Conservation (phyloP, 2,329 filamentous ascomycete genomes). For the Colletotrichum acutatum region DNA sequence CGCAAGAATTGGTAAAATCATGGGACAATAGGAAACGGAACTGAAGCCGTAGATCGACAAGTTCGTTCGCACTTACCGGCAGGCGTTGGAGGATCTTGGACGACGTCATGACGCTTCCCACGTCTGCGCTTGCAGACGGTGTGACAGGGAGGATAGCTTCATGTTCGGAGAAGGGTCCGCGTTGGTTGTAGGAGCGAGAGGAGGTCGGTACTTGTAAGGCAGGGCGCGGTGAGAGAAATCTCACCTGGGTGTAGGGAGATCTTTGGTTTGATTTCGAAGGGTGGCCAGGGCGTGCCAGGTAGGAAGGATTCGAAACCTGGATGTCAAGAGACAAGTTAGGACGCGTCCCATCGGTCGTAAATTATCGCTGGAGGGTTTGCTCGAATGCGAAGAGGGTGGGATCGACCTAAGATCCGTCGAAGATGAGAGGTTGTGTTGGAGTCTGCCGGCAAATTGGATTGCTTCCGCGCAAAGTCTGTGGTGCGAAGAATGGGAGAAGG, state of each 20-base stretch:
- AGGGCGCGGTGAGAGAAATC: no score
- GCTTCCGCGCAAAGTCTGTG: background rate
- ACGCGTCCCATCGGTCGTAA: background rate
- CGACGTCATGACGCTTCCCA: slow-evolving; percentile 13
- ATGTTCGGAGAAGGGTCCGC: background rate
- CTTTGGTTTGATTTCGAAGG: background rate
- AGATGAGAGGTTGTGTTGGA: background rate
- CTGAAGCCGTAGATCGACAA: background rate
- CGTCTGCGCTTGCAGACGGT: background rate
- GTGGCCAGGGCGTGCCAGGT: background rate
- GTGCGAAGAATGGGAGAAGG: background rate
- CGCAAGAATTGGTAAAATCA: background rate
- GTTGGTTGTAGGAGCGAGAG: background rate
- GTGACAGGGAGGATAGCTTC: background rate
- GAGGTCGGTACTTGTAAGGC: background rate
- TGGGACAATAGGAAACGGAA: background rate
- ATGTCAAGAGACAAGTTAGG: background rate
- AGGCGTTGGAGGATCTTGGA: slow-evolving; percentile 1
- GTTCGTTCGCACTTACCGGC: background rate
- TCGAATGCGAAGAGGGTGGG: background rate
- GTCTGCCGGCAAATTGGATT: background rate
- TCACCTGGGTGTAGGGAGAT: background rate
- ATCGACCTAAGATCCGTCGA: background rate
- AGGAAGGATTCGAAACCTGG: background rate
- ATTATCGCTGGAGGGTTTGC: background rate